A percentile compares a stretch with the other conserved stretches of the same genome.
These are phyloP conservation scores for Stentor coeruleus DNA, from an alignment of 73 alveolate species.

Conservation along the genomic window DNA sequence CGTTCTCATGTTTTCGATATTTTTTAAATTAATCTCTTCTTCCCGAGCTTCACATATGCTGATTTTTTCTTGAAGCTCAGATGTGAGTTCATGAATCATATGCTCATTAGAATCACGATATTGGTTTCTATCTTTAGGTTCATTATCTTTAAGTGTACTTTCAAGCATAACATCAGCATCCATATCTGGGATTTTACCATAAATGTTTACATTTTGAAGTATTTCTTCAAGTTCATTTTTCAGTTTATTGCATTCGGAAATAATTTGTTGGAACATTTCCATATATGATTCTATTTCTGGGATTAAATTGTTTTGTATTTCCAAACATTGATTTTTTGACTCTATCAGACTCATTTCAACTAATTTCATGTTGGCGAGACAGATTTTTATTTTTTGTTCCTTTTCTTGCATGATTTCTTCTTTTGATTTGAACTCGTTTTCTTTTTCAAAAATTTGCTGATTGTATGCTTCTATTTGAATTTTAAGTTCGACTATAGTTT, in stretches of 20 bases:
- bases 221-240: not conserved
- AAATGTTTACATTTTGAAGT: too few species aligned
- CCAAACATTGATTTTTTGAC: not conserved
- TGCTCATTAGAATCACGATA: not conserved
- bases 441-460: not conserved
- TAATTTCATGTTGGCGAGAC: not conserved
- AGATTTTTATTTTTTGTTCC: not conserved
- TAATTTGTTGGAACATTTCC: not conserved
- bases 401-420: not conserved
- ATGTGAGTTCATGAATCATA: not conserved
- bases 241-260: too few species aligned
- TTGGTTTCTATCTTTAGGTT: too few species aligned
- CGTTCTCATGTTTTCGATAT: not conserved
- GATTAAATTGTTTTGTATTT: too few species aligned
- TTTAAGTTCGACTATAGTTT: not conserved
- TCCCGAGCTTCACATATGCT: not conserved
- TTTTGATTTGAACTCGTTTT: not conserved
- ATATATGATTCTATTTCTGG: not conserved
- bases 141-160: not conserved
- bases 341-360: not conserved
- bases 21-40: not conserved
- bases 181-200: too few species aligned
- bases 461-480: not conserved
- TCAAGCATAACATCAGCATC: too few species aligned
- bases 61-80: not conserved